Evolutionary conservation across 1,284 basidiomycete genomes (phyloP).

Genomic region (Melampsora larici-populina): DNA sequence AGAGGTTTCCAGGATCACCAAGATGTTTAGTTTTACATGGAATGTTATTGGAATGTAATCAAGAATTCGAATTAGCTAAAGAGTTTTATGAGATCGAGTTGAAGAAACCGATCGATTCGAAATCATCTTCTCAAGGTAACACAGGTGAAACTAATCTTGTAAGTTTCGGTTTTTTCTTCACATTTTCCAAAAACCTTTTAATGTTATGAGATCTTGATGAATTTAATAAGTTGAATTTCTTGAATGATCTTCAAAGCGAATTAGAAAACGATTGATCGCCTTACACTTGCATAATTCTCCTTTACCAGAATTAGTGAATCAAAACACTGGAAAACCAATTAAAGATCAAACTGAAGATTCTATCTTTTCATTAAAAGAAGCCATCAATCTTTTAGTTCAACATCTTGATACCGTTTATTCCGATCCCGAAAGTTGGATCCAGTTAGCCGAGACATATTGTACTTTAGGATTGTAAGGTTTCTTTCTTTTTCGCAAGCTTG

Average conservation of each 20-base stretch:
- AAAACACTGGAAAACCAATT: conserved; percentile 51
- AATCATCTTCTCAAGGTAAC: neutral
- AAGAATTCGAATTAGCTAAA: conserved; percentile 58
- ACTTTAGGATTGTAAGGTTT: conserved; percentile 69
- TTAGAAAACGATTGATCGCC: conserved; percentile 79
- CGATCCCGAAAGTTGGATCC: conserved; percentile 86
- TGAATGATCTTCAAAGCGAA: conserved; percentile 58
- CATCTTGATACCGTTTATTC: conserved; percentile 90
- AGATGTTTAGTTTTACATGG: too few relatives aligned
- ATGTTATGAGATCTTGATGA: too few relatives aligned
- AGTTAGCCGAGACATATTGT: conserved; percentile 84
- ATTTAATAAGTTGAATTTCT: too few relatives aligned
- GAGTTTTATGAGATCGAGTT: conserved; percentile 69
- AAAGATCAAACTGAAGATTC: too few relatives aligned
- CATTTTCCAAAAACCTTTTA: too few relatives aligned
- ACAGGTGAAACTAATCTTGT: conserved; percentile 68
- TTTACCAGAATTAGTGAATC: conserved; percentile 58
- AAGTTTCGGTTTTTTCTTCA: too few relatives aligned
- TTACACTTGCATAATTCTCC: conserved; percentile 56
- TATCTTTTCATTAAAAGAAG: conserved; percentile 56
- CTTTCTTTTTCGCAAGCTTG: neutral
- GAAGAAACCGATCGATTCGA: conserved; percentile 53
- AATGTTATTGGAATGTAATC: conserved; percentile 47
- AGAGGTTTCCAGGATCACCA: too few relatives aligned
- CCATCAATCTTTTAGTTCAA: conserved; percentile 68